Base-by-base conservation (phyloP, 345 rosid genomes). In the Dipteronia dyeriana region DNA sequence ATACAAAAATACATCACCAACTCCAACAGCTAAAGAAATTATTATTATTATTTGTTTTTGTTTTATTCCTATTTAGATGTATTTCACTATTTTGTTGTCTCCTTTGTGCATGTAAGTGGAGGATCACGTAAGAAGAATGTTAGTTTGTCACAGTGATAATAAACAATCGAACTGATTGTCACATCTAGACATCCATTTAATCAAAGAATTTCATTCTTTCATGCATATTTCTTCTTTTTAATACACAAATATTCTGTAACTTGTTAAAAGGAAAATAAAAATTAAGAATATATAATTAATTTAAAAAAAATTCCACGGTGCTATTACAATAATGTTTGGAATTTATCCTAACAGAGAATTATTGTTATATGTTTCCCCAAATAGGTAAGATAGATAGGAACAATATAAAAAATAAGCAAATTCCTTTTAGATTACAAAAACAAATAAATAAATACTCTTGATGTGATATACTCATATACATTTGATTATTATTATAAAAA, bases 31-130 rank as follows among this genome's bases (percentile, higher is more conserved):
- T 34, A 34, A 34, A 34, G 38, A 49, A 11, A 49, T 49, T 10
- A 11, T 3, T 3, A 13, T 49, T 1, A 7, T 41, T 41, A 7
- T 7, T 14, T 0, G 20, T 67, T 6, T 34, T 34, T 34, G 38
- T 25, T 71, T 53, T 51, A 26, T 53, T 51, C 61, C 25, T 3
- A 2, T 17, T 54, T 34, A 12, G 34, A 72, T 41, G 62, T 8
- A 43, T 43, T n/a, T n/a, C n/a, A n/a, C n/a, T n/a, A n/a, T n/a
- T 38, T 3, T 26, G 43, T 12, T 45, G 68, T 74, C 49, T 29
- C 2, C 76, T 41, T 60, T 56, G 14, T 57, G 17, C 9, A 71
- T 60, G 70, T 53, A 49, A 49, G 72, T 57, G 77, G 77, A 62
- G n/a, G 60, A 45, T 31, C 34, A 74, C 59, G 23, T 47, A 74